Evolutionary conservation across 345 rosid genomes (phyloP), one percentile per base, ranked within the genome.

Genomic region (Microcos paniculata): DNA sequence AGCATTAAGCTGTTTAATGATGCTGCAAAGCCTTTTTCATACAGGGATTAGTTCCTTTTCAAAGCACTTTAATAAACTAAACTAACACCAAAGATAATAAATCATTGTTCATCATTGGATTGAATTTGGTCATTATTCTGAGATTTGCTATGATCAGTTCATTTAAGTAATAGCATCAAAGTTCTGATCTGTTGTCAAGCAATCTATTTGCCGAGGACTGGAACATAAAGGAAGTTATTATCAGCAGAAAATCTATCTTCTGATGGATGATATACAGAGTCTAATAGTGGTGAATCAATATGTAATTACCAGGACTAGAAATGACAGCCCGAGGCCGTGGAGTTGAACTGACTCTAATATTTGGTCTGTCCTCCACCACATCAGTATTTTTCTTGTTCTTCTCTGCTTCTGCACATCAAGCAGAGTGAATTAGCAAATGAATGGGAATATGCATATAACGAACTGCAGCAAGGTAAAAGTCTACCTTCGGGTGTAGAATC

Each of bases 321-420:
- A 88, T 28, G 57, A 90, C 88, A 75, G 95, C 95, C 51, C 95
- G 90, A 12, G 92, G 94, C 12, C 90, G 94, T 9, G 77, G 86
- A 69, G 88, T 73, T 38, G 84, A 49, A 82, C 86, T 48, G 65
- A 86, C 88, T 77, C 88, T 83, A 26, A 85, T 80, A n/a, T 83
- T 85, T 70, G 83, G 86, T 80, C 72, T 85, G 21, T 79, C 72
- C 40, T 78, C 84, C 73, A 80, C 84, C 73, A 80, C 87, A 18
- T 77, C 78, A 4, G 53, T 31, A 55, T 45, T 19, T 52, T 45
- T 28, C 55, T 79, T 74, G 33, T 78, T 82, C 64, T 78, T 85
- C 61, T 82, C 88, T 57, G 70, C 6, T 61, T 38, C 84, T 72
- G 84, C 78, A 48, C 64, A 76, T 46, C 38, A 76, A 65, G 69